A percentile compares a stretch with the other conserved stretches of the same genome.
phyloP scores from a whole-genome alignment of 371 early-diverging fungal species.

The Mortierella sp. region DNA sequence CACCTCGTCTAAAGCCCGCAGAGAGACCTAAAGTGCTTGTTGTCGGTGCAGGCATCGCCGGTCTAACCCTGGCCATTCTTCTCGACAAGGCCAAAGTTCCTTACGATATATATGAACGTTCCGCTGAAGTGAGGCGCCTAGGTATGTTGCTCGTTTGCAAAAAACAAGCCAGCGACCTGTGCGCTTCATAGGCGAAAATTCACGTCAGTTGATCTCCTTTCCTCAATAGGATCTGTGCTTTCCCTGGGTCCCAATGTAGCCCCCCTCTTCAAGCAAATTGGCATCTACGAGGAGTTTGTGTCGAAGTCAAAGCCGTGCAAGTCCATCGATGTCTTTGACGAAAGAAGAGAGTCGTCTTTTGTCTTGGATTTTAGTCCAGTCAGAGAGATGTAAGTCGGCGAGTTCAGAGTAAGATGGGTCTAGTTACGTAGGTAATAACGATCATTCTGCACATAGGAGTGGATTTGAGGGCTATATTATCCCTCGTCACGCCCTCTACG shows the following conservation, averaged over 20 bases:
- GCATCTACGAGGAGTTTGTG: slow-evolving; percentile 25
- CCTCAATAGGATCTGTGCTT: slow-evolving; percentile 20
- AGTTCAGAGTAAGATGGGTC: no score
- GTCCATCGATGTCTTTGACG: slow-evolving; percentile 13
- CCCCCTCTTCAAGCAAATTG: slow-evolving; percentile 28
- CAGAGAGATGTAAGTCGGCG: slow-evolving; percentile 11
- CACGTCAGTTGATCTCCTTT: not conserved
- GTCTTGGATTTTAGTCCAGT: slow-evolving; percentile 1
- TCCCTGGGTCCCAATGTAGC: slow-evolving; percentile 10
- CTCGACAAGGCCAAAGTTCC: slow-evolving; percentile 15
- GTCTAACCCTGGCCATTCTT: slow-evolving; percentile 14
- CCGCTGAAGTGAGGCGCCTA: not conserved
- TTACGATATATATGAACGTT: slow-evolving; percentile 11
- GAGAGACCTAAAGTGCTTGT: slow-evolving; percentile 16
- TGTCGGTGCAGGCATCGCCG: slow-evolving; percentile 23
- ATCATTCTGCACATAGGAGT: slow-evolving; percentile 11
- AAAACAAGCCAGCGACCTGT: not conserved
- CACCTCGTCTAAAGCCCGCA: no score
- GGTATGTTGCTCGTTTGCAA: not conserved
- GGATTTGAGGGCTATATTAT: slow-evolving; percentile 14
- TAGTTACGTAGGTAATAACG: no score
- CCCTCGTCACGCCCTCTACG: slow-evolving; percentile 10
- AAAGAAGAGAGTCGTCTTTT: slow-evolving; percentile 7
- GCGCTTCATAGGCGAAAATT: not conserved
- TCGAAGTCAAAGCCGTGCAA: not conserved